Evolutionary conservation across 1,284 basidiomycete genomes (phyloP), one percentile per base, ranked within the genome.

Genomic region (Boletus hoseneyae): DNA sequence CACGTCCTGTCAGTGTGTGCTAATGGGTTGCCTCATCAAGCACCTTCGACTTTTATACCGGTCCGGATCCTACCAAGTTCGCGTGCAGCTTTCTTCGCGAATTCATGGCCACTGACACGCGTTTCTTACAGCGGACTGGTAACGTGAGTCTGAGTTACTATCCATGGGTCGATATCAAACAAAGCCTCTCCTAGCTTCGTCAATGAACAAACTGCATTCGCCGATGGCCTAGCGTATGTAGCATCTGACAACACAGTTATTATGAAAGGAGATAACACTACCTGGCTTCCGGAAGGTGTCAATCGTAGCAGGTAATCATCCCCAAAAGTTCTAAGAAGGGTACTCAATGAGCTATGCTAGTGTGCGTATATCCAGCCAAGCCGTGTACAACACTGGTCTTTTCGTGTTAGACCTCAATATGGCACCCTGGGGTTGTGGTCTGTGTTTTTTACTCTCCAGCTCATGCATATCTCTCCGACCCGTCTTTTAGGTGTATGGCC

Each of bases 231-330:
- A 8, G 75, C 73, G 6, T 85, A 73, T 61, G 75, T 84, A 15
- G 72, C 74, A 25, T 71, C 73, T 15, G 70, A 84, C 58, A 76
- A 75, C 25, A 75, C 74, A 37, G 83, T 85, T 21, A 74, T 87
- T 25, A 89, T 89, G 85, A 80, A 83, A 60, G 85, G 83, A 11
- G 86, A 89, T 52, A 75, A 87, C 58, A 81, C 75, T 1, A 82
- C 76, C 15, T 69, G 66, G 65, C 64, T 89, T 40, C 54, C 71
- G 3, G 42, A 65, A 38, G 85, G 83, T 15, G 68, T 72, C 42
- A 73, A 74, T 56, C 74, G 86, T 43, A 73, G 74, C 54, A 88
- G 85, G 85, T 84, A 50, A 40, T 45, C 36, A 15, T 45, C 29
- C 11, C n/a, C 16, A 10, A 48, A 12, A 9, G 13, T 38, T 27